Conservation (phyloP, 139 green algal genomes). For the Nannochloris sp. region DNA sequence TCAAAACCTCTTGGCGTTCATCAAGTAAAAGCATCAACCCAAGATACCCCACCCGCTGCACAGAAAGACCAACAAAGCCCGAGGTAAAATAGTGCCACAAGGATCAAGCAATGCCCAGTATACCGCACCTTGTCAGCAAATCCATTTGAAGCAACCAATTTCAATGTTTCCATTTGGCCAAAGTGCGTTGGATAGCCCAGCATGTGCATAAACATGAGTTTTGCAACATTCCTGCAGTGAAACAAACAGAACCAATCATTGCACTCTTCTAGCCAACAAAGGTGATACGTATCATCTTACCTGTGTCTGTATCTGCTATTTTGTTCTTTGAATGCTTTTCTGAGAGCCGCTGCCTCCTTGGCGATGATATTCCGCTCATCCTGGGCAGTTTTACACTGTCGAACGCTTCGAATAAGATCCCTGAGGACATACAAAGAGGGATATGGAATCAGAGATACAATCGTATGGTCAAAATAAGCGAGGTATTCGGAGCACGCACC, state of each 20-base stretch:
- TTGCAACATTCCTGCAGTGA: conserved; percentile 88
- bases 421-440: conserved; percentile 19
- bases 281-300: not conserved
- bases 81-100: not conserved
- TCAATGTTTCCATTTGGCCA: conserved; percentile 99
- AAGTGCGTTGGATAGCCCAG: conserved; percentile 99
- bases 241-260: not conserved
- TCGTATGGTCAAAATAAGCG: no score
- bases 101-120: not conserved
- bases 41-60: conserved; percentile 93
- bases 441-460: no score
- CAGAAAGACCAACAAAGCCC: conserved; percentile 5
- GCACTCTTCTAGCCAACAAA: not conserved
- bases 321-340: conserved; percentile 77
- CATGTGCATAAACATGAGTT: conserved; percentile 99
- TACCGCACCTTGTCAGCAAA: conserved; percentile 80
- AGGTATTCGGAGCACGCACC: no score
- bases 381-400: conserved; percentile 87
- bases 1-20: conserved; percentile 97
- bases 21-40: conserved; percentile 96
- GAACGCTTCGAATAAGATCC: conserved; percentile 81
- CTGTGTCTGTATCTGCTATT: conserved; percentile 40
- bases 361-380: conserved; percentile 93
- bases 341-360: conserved; percentile 88
- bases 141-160: conserved; percentile 75